Percentiles rank a stretch among this genome's conserved stretches.
Conservation (phyloP, 495 filamentous ascomycete genomes). For the Cercophora samala region DNA sequence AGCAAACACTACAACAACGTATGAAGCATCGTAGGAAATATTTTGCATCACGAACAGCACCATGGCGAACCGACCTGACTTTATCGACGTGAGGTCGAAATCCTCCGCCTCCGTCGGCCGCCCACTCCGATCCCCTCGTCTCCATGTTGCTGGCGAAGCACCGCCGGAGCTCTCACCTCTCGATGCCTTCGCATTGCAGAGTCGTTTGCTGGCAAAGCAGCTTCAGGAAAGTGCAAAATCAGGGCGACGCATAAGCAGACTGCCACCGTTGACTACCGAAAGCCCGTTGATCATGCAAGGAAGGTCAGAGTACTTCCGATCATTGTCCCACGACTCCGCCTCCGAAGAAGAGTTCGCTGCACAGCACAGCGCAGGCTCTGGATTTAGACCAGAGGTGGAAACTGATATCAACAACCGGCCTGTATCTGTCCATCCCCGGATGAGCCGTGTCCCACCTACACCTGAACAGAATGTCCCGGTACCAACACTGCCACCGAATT, state of each 20-base stretch:
- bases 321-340: constrained; percentile 47
- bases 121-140: constrained; percentile 62
- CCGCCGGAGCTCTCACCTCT: constrained; percentile 91
- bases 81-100: constrained; percentile 60
- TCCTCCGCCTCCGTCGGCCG: constrained; percentile 58
- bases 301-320: constrained; percentile 72
- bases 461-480: constrained; percentile 48
- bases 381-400: constrained; percentile 56
- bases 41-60: constrained; percentile 12
- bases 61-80: constrained; percentile 57
- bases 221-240: constrained; percentile 71
- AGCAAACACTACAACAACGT: not conserved
- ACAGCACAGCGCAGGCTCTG: constrained; percentile 39
- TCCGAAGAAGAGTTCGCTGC: constrained; percentile 36
- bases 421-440: constrained; percentile 67
- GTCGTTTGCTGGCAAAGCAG: constrained; percentile 79
- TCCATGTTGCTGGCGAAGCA: constrained; percentile 80
- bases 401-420: constrained; percentile 55
- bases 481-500: constrained; percentile 34
- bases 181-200: constrained; percentile 89
- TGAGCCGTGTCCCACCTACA: constrained; percentile 60
- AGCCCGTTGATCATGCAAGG: constrained; percentile 62
- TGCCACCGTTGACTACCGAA: constrained; percentile 78
- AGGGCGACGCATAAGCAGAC: constrained; percentile 71
- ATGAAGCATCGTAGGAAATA: not conserved